Conservation (phyloP, 352 stramenopile species). For the Elongisporangium senticosum region DNA sequence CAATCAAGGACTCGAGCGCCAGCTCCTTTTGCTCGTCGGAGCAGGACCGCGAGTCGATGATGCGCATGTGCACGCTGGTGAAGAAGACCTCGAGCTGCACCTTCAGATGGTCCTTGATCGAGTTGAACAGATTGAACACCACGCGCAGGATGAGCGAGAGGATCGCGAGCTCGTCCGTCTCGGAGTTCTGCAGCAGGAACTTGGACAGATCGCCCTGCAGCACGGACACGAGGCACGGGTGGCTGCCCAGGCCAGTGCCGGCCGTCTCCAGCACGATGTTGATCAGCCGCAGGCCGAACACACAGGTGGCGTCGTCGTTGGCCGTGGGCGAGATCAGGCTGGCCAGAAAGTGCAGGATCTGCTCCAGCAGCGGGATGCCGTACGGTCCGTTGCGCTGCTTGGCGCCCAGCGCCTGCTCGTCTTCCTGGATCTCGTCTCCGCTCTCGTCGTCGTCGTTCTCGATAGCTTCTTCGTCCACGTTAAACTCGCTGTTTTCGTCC, state of each 20-base stretch:
- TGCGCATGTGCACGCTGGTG: constrained; percentile 95
- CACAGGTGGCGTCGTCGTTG: constrained; percentile 86
- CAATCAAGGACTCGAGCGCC: constrained; percentile 91
- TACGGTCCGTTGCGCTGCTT: constrained; percentile 51
- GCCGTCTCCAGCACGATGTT: constrained; percentile 97
- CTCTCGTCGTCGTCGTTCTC: constrained; percentile 5
- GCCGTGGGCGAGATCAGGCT: constrained; percentile 90
- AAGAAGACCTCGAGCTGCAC: constrained; percentile 99
- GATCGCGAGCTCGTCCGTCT: constrained; percentile 93
- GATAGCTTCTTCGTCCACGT: neutral
- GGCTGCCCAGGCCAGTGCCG: constrained; percentile 74
- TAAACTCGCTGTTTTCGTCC: neutral
- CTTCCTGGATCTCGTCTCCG: constrained; percentile 5
- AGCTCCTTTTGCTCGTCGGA: constrained; percentile 84
- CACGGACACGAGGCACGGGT: constrained; percentile 81
- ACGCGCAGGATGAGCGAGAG: constrained; percentile 91
- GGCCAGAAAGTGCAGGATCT: constrained; percentile 93
- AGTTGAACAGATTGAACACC: constrained; percentile 99
- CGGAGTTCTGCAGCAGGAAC: constrained; percentile 94
- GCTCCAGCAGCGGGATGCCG: constrained; percentile 86
- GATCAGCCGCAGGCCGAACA: constrained; percentile 92
- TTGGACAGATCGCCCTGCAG: constrained; percentile 95
- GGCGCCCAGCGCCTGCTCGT: constrained; percentile 20
- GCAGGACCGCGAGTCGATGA: constrained; percentile 84
- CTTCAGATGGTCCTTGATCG: constrained; percentile 98